Conservation (phyloP, 2,329 filamentous ascomycete species). For the Nigrospora sphaerica region DNA sequence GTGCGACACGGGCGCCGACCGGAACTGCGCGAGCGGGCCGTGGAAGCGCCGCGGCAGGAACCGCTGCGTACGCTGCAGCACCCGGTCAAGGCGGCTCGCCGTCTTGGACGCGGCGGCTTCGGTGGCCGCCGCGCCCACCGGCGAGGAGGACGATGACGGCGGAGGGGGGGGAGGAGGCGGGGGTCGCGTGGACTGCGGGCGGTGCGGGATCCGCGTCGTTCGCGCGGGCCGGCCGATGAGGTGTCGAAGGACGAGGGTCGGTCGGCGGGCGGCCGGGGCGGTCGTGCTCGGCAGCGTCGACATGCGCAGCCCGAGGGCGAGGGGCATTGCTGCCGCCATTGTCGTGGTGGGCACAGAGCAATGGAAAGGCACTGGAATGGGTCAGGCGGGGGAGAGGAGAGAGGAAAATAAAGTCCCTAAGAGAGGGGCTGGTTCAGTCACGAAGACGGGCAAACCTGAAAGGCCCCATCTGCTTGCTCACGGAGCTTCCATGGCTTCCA, state of each 20-base stretch:
- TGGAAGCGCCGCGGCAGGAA: slow-evolving; percentile 59
- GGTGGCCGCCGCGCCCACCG: not conserved
- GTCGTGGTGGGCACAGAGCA: not conserved
- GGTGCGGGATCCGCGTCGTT: not conserved
- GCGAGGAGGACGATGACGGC: not conserved
- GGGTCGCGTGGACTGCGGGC: not conserved
- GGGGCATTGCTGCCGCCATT: not conserved
- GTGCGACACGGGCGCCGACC: slow-evolving; percentile 73
- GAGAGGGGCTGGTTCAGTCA: too few species aligned
- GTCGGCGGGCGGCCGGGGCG: not conserved
- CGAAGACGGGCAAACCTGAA: too few species aligned
- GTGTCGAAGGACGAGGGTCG: not conserved
- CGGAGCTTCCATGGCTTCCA: too few species aligned
- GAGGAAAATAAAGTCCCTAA: too few species aligned
- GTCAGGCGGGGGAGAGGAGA: too few species aligned
- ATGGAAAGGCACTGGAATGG: too few species aligned
- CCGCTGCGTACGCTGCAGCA: slow-evolving; percentile 33
- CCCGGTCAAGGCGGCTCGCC: slow-evolving; percentile 31
- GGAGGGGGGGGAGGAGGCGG: too few species aligned
- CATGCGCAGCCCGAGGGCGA: not conserved
- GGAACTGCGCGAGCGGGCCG: slow-evolving; percentile 62
- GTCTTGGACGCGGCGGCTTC: slow-evolving; percentile 5
- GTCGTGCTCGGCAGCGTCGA: not conserved
- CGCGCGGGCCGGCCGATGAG: not conserved
- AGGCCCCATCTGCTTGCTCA: too few species aligned